These are phyloP conservation scores for Suillus decipiens DNA, from an alignment of 768 basidiomycete species.

Conservation along the genomic window DNA sequence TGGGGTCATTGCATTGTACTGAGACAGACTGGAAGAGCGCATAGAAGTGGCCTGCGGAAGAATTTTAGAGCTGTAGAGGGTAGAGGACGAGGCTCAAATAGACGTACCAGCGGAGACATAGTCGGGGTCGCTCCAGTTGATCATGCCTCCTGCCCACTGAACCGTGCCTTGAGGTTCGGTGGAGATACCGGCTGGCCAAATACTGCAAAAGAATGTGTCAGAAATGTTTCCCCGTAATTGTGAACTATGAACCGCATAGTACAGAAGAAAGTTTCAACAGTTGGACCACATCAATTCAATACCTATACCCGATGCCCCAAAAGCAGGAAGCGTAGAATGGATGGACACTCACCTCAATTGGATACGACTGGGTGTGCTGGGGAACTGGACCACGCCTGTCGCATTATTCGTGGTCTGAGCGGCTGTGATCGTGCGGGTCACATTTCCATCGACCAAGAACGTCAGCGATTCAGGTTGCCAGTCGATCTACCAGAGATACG, in stretches of 20 bases:
- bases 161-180: constrained; percentile 66
- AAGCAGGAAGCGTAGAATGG: not conserved
- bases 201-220: constrained; percentile 29
- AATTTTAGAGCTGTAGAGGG: constrained; percentile 1
- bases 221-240: not conserved
- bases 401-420: constrained; percentile 51
- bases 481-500: constrained; percentile 55
- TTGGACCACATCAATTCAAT: not conserved
- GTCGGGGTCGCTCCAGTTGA: constrained; percentile 80
- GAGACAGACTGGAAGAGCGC: constrained; percentile 61
- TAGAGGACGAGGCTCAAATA: not conserved
- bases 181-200: constrained; percentile 84
- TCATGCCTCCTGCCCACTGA: constrained; percentile 80
- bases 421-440: constrained; percentile 68
- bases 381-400: constrained; percentile 64
- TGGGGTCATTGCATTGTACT: constrained; percentile 61
- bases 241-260: not conserved
- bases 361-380: constrained; percentile 76
- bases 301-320: not conserved
- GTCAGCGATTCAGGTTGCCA: constrained; percentile 72
- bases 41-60: constrained; percentile 65
- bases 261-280: constrained; percentile 2
- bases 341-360: constrained; percentile 65
- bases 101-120: constrained; percentile 61
- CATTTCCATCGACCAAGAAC: constrained; percentile 70